Evolutionary conservation across 1,139 yeast species (phyloP), one percentile per base, ranked within the genome.

Genomic region (Magnusiomyces tetraspermus): DNA sequence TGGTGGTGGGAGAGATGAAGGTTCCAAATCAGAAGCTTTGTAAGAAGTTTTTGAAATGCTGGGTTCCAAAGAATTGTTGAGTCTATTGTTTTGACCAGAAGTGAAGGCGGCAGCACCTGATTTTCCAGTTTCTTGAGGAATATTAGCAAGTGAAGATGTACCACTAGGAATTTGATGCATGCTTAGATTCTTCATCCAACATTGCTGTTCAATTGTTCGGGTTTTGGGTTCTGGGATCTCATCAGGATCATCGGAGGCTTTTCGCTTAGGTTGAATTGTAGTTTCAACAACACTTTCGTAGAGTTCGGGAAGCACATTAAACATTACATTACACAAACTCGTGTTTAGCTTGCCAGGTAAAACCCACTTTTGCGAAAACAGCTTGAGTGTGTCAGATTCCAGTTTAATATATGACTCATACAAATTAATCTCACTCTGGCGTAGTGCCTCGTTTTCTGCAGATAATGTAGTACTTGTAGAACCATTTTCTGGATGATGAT

Each of bases 271-370:
- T 23, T 51, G 51, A 17, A 48, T 48, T 17, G 33, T 49, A 2
- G 51, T 54, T 43, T 55, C 57, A n/a, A 49, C 44, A 15, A 50
- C 46, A 3, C 44, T 28, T 23, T 55, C 54, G 43, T 55, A 55
- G 3, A 55, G 50, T 48, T 55, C 57, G 21, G 57, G 57, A 17
- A 55, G 45, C n/a, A 55, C 55, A 30, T 45, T 51, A 38, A 49
- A 52, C 55, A 55, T 55, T 24, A 55, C 55, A 23, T 53, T 55
- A 46, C 55, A 55, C 23, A 55, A 47, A 30, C 55, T 55, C 2
- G 52, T 31, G 43, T 52, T 51, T 17, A 55, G 52, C 40, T 52
- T 55, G 6, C 46, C 43, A 1, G 57, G 50, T 8, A 55, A 42
- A n/a, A 52, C 48, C 57, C 57, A 55, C 22, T 45, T 45, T 23